These are phyloP conservation scores for Boletellus sp. DNA, from an alignment of 768 basidiomycete species.

Conservation along the genomic window DNA sequence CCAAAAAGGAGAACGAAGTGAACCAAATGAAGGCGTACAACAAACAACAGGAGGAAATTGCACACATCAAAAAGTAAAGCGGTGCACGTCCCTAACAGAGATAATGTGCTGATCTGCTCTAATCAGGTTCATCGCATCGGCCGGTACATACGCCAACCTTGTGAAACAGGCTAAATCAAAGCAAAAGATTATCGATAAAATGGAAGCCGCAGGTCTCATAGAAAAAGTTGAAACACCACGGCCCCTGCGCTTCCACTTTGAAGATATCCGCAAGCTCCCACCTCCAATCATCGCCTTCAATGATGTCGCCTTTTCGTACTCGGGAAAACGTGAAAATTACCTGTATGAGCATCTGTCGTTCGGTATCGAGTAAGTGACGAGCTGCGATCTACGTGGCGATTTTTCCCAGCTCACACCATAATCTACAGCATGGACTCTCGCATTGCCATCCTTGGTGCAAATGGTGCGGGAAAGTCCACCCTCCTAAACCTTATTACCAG, in stretches of 20 bases:
- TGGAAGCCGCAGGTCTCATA: conserved; percentile 97
- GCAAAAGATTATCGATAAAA: conserved; percentile 99
- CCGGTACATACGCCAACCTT: conserved; percentile 98
- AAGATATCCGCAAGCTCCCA: conserved; percentile 88
- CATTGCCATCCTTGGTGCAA: conserved; percentile 93
- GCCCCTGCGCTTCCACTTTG: conserved; percentile 90
- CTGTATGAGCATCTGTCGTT: conserved; percentile 89
- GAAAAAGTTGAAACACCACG: conserved; percentile 80
- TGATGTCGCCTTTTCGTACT: conserved; percentile 93
- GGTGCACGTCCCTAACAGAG: neutral
- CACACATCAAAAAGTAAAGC: conserved; percentile 92
- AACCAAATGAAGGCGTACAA: conserved; percentile 99
- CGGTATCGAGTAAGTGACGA: conserved; percentile 84
- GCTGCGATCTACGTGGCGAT: conserved; percentile 2
- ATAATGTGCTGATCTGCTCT: conserved; percentile 7
- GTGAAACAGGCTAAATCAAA: conserved; percentile 99
- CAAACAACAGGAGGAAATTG: conserved; percentile 98
- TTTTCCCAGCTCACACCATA: conserved; percentile 3
- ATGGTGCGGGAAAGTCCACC: conserved; percentile 93
- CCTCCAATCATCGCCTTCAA: conserved; percentile 97
- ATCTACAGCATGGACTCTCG: conserved; percentile 81
- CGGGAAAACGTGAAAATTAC: conserved; percentile 82
- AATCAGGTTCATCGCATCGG: conserved; percentile 91
- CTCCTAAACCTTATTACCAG: conserved; percentile 88
- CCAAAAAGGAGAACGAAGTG: conserved; percentile 95